Evolutionary conservation across 2,329 filamentous ascomycete species (phyloP).

Genomic region (Metarhizium humberi): DNA sequence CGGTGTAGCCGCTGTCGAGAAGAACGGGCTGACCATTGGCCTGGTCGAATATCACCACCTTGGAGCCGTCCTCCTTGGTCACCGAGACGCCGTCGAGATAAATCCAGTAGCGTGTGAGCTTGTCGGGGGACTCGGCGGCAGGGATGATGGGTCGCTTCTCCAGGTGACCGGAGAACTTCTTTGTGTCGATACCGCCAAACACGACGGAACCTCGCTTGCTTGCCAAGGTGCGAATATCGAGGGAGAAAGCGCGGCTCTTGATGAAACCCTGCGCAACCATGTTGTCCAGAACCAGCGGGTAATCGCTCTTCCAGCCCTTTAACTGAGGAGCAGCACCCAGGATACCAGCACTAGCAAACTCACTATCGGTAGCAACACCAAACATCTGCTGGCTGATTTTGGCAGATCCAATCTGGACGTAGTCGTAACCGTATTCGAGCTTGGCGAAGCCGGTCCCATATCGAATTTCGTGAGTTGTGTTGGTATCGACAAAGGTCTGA

Average conservation of each 20-base stretch:
- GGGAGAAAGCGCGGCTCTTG: slow-evolving; percentile 26
- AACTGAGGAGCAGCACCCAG: slow-evolving; percentile 25
- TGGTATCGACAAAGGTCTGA: slow-evolving; percentile 18
- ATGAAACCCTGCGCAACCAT: slow-evolving; percentile 24
- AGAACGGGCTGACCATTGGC: slow-evolving; percentile 35
- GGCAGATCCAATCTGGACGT: slow-evolving; percentile 21
- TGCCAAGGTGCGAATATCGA: slow-evolving; percentile 23
- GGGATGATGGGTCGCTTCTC: slow-evolving; percentile 47
- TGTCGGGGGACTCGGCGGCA: slow-evolving; percentile 23
- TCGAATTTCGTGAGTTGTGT: slow-evolving; percentile 15
- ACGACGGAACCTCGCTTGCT: slow-evolving; percentile 27
- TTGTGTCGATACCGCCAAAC: slow-evolving; percentile 49
- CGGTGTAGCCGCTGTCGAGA: slow-evolving; percentile 58
- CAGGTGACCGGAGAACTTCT: slow-evolving; percentile 44
- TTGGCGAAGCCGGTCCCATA: slow-evolving; percentile 24
- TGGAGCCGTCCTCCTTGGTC: slow-evolving; percentile 23
- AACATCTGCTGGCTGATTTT: slow-evolving; percentile 25
- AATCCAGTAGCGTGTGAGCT: slow-evolving; percentile 31
- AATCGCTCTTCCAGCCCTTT: slow-evolving; percentile 23
- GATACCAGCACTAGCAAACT: slow-evolving; percentile 20
- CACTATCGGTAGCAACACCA: slow-evolving; percentile 24
- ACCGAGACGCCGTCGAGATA: slow-evolving; percentile 27
- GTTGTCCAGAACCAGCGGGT: slow-evolving; percentile 26
- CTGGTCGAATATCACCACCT: slow-evolving; percentile 34
- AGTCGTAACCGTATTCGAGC: slow-evolving; percentile 25